These are phyloP conservation scores for Yarrowia porcina DNA, from an alignment of 805 yeast genomes.

Conservation along the genomic window DNA sequence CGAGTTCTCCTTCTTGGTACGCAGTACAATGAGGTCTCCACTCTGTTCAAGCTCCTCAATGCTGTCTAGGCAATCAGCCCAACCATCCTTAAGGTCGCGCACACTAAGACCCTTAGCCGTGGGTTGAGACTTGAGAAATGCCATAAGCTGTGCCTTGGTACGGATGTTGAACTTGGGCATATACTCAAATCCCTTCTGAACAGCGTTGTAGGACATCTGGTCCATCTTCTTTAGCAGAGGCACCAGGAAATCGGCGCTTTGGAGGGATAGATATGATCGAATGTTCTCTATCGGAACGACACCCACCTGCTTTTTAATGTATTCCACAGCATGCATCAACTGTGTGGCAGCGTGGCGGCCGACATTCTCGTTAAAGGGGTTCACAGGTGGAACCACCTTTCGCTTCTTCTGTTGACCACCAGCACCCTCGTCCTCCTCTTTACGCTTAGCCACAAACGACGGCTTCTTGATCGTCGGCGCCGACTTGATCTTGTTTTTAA, in stretches of 20 bases:
- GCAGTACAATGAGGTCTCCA: constrained; percentile 71
- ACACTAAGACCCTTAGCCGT: constrained; percentile 87
- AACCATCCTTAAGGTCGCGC: constrained; percentile 80
- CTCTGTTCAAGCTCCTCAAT: constrained; percentile 75
- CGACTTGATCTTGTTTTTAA: constrained; percentile 56
- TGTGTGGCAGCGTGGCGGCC: constrained; percentile 77
- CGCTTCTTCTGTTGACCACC: constrained; percentile 27
- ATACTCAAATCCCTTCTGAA: constrained; percentile 69
- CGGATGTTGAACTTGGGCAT: constrained; percentile 86
- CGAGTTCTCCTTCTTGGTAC: constrained; percentile 88
- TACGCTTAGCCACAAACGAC: constrained; percentile 26
- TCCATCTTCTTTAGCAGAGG: constrained; percentile 73
- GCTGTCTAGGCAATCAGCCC: constrained; percentile 84
- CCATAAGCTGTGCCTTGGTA: constrained; percentile 70
- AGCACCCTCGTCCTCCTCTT: constrained; percentile 17
- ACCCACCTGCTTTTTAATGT: constrained; percentile 62
- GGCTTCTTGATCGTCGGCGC: constrained; percentile 44
- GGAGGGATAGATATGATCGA: constrained; percentile 60
- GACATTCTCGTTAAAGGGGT: constrained; percentile 38
- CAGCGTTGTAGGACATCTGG: constrained; percentile 66
- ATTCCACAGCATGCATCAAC: constrained; percentile 86
- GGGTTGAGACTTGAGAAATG: constrained; percentile 70
- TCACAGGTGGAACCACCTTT: constrained; percentile 37
- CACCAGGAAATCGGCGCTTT: constrained; percentile 61
- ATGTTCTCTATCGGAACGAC: constrained; percentile 68